Conservation (phyloP, 108 stramenopile genomes). For the Mediolabrus comicus region DNA sequence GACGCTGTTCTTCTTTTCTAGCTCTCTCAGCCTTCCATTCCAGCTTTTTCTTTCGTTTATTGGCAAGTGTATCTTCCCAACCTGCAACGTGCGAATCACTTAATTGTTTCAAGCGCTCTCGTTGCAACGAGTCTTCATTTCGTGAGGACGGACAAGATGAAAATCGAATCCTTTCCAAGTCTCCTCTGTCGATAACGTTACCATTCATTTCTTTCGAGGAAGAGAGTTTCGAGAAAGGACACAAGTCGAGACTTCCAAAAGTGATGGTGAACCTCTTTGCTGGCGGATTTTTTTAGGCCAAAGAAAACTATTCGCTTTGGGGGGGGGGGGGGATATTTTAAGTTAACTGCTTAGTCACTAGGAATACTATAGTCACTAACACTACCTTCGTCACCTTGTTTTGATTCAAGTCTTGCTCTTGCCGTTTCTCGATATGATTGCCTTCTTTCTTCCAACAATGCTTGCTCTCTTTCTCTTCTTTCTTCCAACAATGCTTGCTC, state of each 20-base stretch:
- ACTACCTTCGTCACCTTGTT: too few relatives aligned
- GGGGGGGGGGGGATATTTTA: too few relatives aligned
- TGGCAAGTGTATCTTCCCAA: slow-evolving; percentile 47
- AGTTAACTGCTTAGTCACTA: too few relatives aligned
- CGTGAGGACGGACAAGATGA: slow-evolving; percentile 37
- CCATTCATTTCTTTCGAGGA: slow-evolving; percentile 12
- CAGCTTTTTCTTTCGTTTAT: slow-evolving; percentile 46
- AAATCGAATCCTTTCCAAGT: slow-evolving; percentile 35
- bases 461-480: too few relatives aligned
- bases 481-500: too few relatives aligned
- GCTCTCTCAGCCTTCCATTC: slow-evolving; percentile 54
- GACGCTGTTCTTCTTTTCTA: slow-evolving; percentile 40
- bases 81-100: slow-evolving; percentile 43
- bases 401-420: too few relatives aligned
- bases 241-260: not conserved
- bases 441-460: too few relatives aligned
- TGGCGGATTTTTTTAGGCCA: too few relatives aligned
- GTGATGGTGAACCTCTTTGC: too few relatives aligned
- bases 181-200: slow-evolving; percentile 25
- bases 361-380: too few relatives aligned
- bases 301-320: too few relatives aligned
- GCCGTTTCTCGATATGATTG: too few relatives aligned
- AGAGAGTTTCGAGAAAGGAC: not conserved
- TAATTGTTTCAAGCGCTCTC: slow-evolving; percentile 42
- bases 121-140: slow-evolving; percentile 8